Base-by-base conservation (phyloP, 257 asterid species). In the Fraxinus cuspidata region DNA sequence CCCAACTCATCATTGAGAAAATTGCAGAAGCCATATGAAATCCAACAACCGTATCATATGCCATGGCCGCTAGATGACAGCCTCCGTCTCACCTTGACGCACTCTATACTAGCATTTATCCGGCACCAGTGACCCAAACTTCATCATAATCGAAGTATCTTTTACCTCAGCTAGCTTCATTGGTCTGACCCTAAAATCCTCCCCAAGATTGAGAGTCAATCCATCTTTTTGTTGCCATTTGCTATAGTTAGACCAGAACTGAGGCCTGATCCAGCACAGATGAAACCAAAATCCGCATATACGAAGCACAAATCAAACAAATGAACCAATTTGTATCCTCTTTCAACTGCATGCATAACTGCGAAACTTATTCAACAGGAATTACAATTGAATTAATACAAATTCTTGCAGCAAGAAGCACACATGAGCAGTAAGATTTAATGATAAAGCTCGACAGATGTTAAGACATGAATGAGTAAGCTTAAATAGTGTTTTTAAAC, bases 21-120 rank as follows among this genome's bases (percentile, higher is more conserved):
- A 93, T 90, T 51, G 89, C 89, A 4, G 93, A 87, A 4, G 89
- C 96, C 15, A 93, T 80, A 1, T 38, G 44, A 38, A 8, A 40
- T 87, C 91, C 89, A 90, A 31, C 72, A 93, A 76, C 58, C 92
- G 80, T 78, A 93, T 73, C 82, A 86, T 72, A 60, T 82, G 87
- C 98, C 99, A 95, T 13, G 99, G 98, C 42, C 96, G 82, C 70
- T 85, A 84, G 71, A 91, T 81, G 5, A 85, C 82, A 34, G 87
- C 83, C 66, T 77, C 91, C 3, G 93, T 80, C 81, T 87, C 94
- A 8, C 96, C 97, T 81, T 93, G 97, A 67, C 99, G 91, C 15
- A 95, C 97, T 63, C 91, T 86, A 74, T 80, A 87, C 98, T 97
- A 93, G 76, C 86, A 90, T 67, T 90, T 90, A 81, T 92, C 96